Evolutionary conservation across 108 stramenopile genomes (phyloP).

Genomic region (Mediolabrus comicus): DNA sequence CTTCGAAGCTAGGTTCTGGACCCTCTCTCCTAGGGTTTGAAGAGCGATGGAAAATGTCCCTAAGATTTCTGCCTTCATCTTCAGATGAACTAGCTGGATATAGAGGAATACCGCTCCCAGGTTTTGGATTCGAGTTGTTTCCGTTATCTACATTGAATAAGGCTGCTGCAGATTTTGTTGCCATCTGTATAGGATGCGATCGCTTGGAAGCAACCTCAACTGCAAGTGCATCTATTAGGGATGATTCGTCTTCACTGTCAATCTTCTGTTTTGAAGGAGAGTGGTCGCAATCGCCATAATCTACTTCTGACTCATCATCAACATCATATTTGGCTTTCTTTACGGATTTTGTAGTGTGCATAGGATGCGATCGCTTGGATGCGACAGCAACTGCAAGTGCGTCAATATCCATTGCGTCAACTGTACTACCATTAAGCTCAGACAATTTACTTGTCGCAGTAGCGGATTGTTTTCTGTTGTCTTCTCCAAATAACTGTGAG

Average conservation of each 20-base stretch:
- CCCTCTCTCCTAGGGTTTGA: not conserved
- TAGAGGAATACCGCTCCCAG: slow-evolving; percentile 15
- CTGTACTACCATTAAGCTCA: not conserved
- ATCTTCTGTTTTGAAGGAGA: not conserved
- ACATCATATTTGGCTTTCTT: not conserved
- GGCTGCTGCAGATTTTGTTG: no score
- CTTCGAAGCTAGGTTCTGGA: slow-evolving; percentile 20
- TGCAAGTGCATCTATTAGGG: no score
- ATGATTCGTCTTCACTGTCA: no score
- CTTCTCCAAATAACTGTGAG: not conserved
- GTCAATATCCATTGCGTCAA: not conserved
- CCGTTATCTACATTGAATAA: not conserved
- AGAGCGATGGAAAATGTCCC: not conserved
- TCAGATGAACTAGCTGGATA: slow-evolving; percentile 8
- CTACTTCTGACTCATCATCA: not conserved
- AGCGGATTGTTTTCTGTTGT: not conserved
- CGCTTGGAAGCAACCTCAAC: no score
- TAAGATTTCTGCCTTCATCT: not conserved
- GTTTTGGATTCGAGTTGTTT: not conserved
- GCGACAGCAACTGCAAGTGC: not conserved
- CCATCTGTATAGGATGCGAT: no score
- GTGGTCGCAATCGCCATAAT: not conserved
- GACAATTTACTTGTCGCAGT: not conserved
- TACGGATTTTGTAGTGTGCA: no score
- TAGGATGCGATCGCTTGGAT: not conserved